Evolutionary conservation across 108 stramenopile species (phyloP).

Genomic region (Schizochytrium sp.): DNA sequence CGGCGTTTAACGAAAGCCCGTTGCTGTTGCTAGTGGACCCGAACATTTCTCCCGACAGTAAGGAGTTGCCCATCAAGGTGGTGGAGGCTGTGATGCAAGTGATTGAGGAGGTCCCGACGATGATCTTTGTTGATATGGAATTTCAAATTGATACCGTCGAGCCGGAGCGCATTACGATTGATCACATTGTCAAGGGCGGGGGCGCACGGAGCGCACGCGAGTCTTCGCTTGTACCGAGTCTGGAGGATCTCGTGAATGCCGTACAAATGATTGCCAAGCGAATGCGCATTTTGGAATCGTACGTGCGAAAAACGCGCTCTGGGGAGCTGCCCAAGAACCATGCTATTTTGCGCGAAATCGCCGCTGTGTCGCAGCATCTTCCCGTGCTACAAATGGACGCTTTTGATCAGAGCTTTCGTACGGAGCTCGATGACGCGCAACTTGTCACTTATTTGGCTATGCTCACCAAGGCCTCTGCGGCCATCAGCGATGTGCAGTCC

Average conservation of each 20-base stretch:
- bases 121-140: neutral
- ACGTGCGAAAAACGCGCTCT: neutral
- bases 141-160: neutral
- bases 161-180: constrained; percentile 6
- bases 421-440: neutral
- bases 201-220: neutral
- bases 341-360: neutral
- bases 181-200: constrained; percentile 12
- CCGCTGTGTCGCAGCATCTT: neutral
- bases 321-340: neutral
- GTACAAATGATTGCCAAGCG: neutral
- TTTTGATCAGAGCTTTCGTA: neutral
- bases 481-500: neutral
- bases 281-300: neutral
- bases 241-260: neutral
- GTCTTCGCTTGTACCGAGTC: neutral
- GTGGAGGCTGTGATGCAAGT: neutral
- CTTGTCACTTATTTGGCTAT: neutral
- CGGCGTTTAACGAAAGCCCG: neutral
- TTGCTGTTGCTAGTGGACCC: neutral
- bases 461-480: neutral
- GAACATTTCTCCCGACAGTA: neutral
- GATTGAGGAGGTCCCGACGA: neutral
- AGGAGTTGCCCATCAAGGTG: constrained; percentile 19
- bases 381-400: neutral